Conservation (phyloP, 2,329 filamentous ascomycete genomes). For the Pseudocercospora musae region DNA sequence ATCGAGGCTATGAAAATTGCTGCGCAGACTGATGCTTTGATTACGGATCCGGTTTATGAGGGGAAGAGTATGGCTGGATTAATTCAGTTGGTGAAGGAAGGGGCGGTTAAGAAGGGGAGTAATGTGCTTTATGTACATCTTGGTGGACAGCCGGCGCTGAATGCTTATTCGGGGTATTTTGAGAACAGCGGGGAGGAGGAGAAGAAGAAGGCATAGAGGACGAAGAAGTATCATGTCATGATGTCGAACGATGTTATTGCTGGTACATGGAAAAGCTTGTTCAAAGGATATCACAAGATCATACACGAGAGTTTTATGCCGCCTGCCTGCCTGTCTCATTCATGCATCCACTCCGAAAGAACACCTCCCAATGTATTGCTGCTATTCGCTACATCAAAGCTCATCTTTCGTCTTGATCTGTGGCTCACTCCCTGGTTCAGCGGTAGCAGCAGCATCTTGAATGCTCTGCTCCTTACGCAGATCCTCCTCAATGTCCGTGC, state of each 20-base stretch:
- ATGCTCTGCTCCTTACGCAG: conserved; percentile 45
- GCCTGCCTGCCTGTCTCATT: not conserved
- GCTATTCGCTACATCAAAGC: not conserved
- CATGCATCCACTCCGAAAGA: not conserved
- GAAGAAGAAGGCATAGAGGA: too few relatives aligned
- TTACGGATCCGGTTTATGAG: conserved; percentile 74
- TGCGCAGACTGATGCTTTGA: conserved; percentile 66
- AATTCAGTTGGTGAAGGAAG: conserved; percentile 64
- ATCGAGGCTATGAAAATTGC: conserved; percentile 67
- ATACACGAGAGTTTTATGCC: not conserved
- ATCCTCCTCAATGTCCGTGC: conserved; percentile 37
- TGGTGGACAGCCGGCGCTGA: conserved; percentile 67
- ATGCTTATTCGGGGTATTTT: conserved; percentile 53
- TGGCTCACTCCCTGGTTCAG: conserved; percentile 22
- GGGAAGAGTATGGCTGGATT: conserved; percentile 71
- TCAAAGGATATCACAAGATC: not conserved
- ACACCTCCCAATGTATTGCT: conserved; percentile 5
- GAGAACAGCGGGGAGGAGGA: conserved; percentile 3
- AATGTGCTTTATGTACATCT: conserved; percentile 70
- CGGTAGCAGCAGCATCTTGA: conserved; percentile 31
- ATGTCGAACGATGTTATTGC: not conserved
- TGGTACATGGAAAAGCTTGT: not conserved
- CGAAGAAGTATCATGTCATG: too few relatives aligned
- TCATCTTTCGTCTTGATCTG: conserved; percentile 5
- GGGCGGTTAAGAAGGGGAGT: conserved; percentile 57